A percentile compares a stretch with the other conserved stretches of the same genome.
Conservation (phyloP, 768 basidiomycete species). For the Nevesoporus exiguus region DNA sequence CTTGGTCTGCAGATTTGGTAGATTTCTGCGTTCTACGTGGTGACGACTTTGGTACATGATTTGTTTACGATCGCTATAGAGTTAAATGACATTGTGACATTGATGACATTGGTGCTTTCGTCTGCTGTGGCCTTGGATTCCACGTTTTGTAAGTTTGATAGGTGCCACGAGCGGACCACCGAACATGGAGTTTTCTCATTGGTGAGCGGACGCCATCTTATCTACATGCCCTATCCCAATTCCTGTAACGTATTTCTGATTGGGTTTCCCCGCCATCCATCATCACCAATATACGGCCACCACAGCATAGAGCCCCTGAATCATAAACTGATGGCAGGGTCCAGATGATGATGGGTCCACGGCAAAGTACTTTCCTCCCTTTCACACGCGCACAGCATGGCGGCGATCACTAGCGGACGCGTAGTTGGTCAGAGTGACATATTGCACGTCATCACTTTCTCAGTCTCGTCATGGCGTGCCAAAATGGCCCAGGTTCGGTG, state of each 20-base stretch:
- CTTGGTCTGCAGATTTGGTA: constrained; percentile 28
- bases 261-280: neutral
- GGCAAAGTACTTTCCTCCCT: neutral
- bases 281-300: neutral
- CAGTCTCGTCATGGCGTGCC: neutral
- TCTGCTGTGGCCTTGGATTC: too few relatives aligned
- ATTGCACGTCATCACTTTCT: neutral
- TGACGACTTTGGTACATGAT: constrained; percentile 22
- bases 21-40: constrained; percentile 29
- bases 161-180: constrained; percentile 12
- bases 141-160: neutral
- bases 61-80: constrained; percentile 23
- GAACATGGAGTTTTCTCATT: constrained; percentile 1
- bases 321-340: neutral
- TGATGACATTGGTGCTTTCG: too few relatives aligned
- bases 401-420: neutral
- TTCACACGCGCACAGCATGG: neutral
- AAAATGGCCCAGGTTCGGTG: neutral
- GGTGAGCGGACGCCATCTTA: neutral
- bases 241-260: neutral
- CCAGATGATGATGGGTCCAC: neutral
- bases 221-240: neutral
- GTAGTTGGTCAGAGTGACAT: neutral
- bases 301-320: neutral
- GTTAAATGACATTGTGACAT: constrained; percentile 24